Percentiles rank a stretch among this genome's conserved stretches.
These are phyloP conservation scores for Nepenthes gracilis DNA, from an alignment of 148 eudicot species.

Conservation along the genomic window DNA sequence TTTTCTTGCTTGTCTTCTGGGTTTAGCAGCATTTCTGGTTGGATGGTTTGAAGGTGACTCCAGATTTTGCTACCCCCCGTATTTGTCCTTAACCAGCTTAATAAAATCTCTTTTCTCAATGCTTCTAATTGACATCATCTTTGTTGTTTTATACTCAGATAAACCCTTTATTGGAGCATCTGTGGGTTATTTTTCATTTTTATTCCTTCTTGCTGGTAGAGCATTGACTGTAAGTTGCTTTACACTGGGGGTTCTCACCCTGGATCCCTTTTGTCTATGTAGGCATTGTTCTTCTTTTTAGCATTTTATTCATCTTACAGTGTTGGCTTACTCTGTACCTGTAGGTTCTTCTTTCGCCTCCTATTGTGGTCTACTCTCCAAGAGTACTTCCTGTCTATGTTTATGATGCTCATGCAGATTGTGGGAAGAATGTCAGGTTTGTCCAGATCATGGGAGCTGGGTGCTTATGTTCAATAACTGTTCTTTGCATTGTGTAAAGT, in stretches of 20 bases:
- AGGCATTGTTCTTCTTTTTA: neutral
- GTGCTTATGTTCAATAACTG: constrained; percentile 4
- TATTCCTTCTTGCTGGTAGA: constrained; percentile 92
- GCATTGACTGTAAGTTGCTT: constrained; percentile 72
- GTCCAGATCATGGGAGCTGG: constrained; percentile 13
- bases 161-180: constrained; percentile 90
- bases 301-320: neutral
- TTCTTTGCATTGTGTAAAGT: constrained; percentile 7
- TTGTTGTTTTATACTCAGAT: constrained; percentile 30
- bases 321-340: constrained; percentile 5
- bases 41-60: constrained; percentile 73
- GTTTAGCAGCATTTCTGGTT: constrained; percentile 84
- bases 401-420: constrained; percentile 99
- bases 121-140: neutral
- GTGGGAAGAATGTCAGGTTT: constrained; percentile 96
- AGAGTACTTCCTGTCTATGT: constrained; percentile 97
- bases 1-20: constrained; percentile 88
- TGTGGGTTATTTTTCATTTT: constrained; percentile 91
- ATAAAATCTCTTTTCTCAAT: neutral
- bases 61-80: neutral
- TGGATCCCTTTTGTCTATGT: constrained; percentile 3
- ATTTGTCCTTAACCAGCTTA: constrained; percentile 6
- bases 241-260: neutral
- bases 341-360: constrained; percentile 99
- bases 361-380: constrained; percentile 95